A percentile compares a stretch with the other conserved stretches of the same genome.
These are phyloP conservation scores for Rasamsonia emersonii DNA, from an alignment of 2,329 filamentous ascomycete species.

Conservation along the genomic window DNA sequence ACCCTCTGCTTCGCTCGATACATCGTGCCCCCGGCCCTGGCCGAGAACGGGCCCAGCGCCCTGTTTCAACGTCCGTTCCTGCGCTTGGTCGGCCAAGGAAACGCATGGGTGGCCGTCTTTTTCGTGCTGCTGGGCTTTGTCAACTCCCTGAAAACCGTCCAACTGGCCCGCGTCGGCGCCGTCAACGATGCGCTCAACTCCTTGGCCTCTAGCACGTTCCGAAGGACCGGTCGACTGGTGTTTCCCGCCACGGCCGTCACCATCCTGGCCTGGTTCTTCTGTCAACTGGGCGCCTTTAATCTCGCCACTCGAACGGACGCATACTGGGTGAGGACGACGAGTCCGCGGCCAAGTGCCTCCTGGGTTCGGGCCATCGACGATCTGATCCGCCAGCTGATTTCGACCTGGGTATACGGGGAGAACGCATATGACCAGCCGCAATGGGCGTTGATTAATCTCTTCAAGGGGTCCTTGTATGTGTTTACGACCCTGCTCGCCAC, in stretches of 20 bases:
- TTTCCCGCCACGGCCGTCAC: conserved; percentile 51
- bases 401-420: conserved; percentile 44
- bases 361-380: conserved; percentile 36
- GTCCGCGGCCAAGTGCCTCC: conserved; percentile 34
- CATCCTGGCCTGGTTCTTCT: conserved; percentile 46
- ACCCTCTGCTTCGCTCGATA: conserved; percentile 44
- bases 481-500: conserved; percentile 48
- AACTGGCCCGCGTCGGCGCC: conserved; percentile 46
- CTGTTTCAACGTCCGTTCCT: conserved; percentile 52
- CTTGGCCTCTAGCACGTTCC: conserved; percentile 50
- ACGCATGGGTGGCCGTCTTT: conserved; percentile 59
- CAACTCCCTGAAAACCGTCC: conserved; percentile 53
- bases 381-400: conserved; percentile 38
- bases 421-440: conserved; percentile 51
- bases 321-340: conserved; percentile 49
- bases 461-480: conserved; percentile 48
- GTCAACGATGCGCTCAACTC: conserved; percentile 45
- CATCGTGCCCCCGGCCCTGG: conserved; percentile 41
- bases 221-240: conserved; percentile 50
- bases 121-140: conserved; percentile 58
- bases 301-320: conserved; percentile 50
- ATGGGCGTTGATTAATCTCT: conserved; percentile 49
- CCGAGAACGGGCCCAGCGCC: conserved; percentile 38
- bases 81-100: conserved; percentile 51
- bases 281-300: conserved; percentile 50